Base-by-base conservation (phyloP, 1,284 basidiomycete species). In the Pterulicium gracile region DNA sequence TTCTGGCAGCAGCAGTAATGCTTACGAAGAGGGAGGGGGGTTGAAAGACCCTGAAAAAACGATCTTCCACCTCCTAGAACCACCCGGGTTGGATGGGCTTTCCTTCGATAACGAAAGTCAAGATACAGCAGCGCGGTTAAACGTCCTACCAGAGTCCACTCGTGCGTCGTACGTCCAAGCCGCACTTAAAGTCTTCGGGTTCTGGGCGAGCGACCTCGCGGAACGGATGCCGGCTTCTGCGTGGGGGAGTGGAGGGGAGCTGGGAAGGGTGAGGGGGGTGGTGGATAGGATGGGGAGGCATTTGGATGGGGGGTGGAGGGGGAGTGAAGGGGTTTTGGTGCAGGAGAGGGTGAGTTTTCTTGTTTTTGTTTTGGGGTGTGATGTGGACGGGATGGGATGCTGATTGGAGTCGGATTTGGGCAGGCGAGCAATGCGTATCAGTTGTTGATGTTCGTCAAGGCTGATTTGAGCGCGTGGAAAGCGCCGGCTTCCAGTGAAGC, bases 141-240 rank as follows among this genome's bases (percentile, higher is more conserved):
- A 64, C 57, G 23, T 35, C 49, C 4, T 45, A 15, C 27, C 27
- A 34, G 12, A 10, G 27, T 10, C 15, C 15, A 15, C 15, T 15
- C 27, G 10, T 34, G 27, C 27, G 12, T 34, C 27, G 1, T 93
- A 88, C 54, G 68, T 98, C 23, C 90, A 94, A 58, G 79, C 88
- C 22, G 77, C 80, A 1, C 73, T 81, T 50, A 98, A 98, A 63
- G 75, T 96, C 15, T 95, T 93, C 57, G 91, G 88, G 4, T 70
- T 72, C 47, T 95, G 91, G 83, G 75, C 84, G 2, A 77, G 85
- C 0, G 76, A 82, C 24, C 65, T 87, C 13, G 83, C 89, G 0
- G 68, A 78, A 24, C 62, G 70, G 17, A 98, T 94, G 93, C 74
- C 78, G n/a, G 36, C n/a, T 17, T 7, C n/a, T n/a, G n/a, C n/a